Base-by-base conservation (phyloP, 805 yeast genomes). In the Wickerhamomyces chambardii region DNA sequence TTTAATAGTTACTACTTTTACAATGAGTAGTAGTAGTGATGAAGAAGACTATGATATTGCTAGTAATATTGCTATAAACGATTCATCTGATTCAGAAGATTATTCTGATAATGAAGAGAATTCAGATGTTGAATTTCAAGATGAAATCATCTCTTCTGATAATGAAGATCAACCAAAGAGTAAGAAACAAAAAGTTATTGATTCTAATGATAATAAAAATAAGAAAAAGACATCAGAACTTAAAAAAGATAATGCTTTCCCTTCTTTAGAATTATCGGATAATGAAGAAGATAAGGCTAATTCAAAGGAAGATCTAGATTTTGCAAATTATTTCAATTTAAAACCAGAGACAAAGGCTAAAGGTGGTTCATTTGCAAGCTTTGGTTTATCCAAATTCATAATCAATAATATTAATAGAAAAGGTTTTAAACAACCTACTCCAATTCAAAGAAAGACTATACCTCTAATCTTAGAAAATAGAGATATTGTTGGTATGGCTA, bases 401-500 rank as follows among this genome's bases (percentile, higher is more conserved):
- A 53, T 87, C 39, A 59, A 67, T 17, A 90, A 86, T 48, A 80
- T 92, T 36, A 53, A 73, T 37, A 78, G 76, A 41, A 89, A 86
- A 53, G 99, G 99, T 1, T 92, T 78, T 63, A 81, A 76, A 45
- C 92, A 83, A 45, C 99, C 99, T 12, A 92, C 99, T 0, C 99
- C 99, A 2, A 92, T 92, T 57, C 99, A 92, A 62, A 71, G 98
- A 44, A 92, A 90, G 55, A 81, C 98, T 3, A 84, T 92, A 39
- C 98, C 98, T 0, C 66, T 87, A 36, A 79, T 92, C 39, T 64
- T 92, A 64, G 85, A 83, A 32, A 82, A 77, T 36, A 70, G 94
- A 52, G 98, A 92, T 61, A 95, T 92, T 29, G 98, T 92, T 14
- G 99, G 97, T 54, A 92, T 92, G 99, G 99, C 99, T 14, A 73